Evolutionary conservation across 176 grass and related monocot species (phyloP).

Genomic region (Musa troglodytarum): DNA sequence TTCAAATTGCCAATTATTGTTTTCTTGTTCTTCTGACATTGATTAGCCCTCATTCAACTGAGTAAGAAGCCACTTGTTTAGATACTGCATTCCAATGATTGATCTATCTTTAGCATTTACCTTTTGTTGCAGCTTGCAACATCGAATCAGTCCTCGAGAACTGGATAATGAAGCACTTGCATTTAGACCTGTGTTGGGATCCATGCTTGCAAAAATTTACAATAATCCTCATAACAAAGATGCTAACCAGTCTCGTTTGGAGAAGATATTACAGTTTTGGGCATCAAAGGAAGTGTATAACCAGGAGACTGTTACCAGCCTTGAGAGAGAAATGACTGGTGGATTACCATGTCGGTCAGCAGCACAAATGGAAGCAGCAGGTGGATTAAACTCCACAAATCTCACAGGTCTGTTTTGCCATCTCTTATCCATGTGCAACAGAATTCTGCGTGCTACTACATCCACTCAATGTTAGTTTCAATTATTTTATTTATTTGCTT

Average conservation of each 20-base stretch:
- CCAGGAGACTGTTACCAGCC: constrained; percentile 44
- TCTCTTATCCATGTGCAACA: background rate
- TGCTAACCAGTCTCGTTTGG: constrained; percentile 52
- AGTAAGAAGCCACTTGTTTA: background rate
- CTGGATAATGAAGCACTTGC: constrained; percentile 83
- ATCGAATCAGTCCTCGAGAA: constrained; percentile 50
- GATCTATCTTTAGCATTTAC: background rate
- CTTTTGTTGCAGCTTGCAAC: constrained; percentile 51
- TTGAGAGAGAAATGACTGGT: constrained; percentile 82
- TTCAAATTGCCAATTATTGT: background rate
- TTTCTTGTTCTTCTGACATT: background rate
- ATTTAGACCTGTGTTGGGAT: constrained; percentile 62
- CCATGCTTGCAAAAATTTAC: constrained; percentile 85
- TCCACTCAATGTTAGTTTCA: background rate
- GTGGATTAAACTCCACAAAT: constrained; percentile 33
- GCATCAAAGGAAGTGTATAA: constrained; percentile 86
- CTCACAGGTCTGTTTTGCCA: constrained; percentile 31
- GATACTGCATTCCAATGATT: background rate
- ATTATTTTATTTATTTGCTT: background rate
- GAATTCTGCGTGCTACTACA: background rate
- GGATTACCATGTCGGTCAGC: constrained; percentile 19
- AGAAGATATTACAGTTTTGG: constrained; percentile 95
- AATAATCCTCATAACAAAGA: constrained; percentile 65
- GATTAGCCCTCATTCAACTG: background rate
- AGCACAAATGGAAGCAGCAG: constrained; percentile 19